Percentiles rank a stretch among this genome's conserved stretches.
Conservation (phyloP, 768 basidiomycete genomes). For the Boletus fagicola region DNA sequence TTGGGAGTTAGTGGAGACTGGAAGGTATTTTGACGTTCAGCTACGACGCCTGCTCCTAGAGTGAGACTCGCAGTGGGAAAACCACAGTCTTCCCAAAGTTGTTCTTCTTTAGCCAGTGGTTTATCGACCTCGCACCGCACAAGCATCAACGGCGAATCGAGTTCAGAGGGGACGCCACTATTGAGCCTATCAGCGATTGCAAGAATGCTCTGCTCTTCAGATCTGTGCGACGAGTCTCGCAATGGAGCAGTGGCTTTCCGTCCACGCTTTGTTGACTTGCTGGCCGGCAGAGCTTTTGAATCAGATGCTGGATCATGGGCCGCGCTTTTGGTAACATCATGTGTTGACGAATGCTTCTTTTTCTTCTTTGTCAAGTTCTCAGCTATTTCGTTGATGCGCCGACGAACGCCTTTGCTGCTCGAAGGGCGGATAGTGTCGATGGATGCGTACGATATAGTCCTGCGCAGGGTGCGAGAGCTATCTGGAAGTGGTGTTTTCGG, state of each 20-base stretch:
- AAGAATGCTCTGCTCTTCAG: not conserved
- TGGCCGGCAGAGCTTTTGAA: not conserved
- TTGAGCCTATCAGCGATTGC: slow-evolving; percentile 4
- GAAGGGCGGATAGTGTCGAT: slow-evolving; percentile 15
- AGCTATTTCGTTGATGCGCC: slow-evolving; percentile 13
- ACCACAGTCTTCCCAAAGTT: not conserved
- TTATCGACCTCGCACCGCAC: not conserved
- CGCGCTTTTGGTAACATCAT: not conserved
- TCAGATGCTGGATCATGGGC: not conserved
- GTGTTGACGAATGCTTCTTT: not conserved
- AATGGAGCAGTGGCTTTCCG: slow-evolving; percentile 1
- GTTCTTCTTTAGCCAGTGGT: not conserved
- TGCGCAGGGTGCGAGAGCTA: slow-evolving; percentile 10
- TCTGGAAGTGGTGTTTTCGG: slow-evolving; percentile 4
- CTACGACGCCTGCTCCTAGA: not conserved
- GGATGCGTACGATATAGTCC: slow-evolving; percentile 20
- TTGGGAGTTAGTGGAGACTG: not conserved
- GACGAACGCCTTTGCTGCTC: slow-evolving; percentile 11
- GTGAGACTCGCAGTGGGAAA: not conserved
- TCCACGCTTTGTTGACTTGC: not conserved
- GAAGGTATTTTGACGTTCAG: not conserved
- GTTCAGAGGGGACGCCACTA: not conserved
- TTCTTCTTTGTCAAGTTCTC: slow-evolving; percentile 6
- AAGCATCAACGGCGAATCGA: not conserved
- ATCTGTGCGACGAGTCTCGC: not conserved